Percentiles rank a stretch among this genome's conserved stretches.
Evolutionary conservation across 228 moss, liverwort and hornwort genomes (phyloP).

Genomic region (Sphagnum fallax): DNA sequence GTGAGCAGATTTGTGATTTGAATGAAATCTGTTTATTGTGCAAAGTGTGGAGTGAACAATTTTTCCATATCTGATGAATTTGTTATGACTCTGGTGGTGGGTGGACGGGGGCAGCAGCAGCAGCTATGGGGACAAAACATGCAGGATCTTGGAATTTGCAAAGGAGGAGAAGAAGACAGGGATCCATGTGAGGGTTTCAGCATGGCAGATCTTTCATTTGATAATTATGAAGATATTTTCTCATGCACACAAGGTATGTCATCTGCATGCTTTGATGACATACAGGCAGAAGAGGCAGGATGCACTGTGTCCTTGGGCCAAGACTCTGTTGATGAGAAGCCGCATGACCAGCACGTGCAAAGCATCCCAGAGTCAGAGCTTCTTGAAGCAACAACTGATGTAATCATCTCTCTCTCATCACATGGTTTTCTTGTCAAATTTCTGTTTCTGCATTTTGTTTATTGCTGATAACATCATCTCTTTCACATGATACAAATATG

Average conservation of each 20-base stretch:
- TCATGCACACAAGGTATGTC: slow-evolving; percentile 16
- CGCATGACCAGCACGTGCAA: slow-evolving; percentile 13
- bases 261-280: slow-evolving; percentile 27
- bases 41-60: too few species aligned
- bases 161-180: slow-evolving; percentile 25
- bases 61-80: too few species aligned
- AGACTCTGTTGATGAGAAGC: slow-evolving; percentile 3
- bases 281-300: slow-evolving; percentile 9
- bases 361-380: slow-evolving; percentile 38
- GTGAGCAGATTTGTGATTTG: too few species aligned
- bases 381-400: slow-evolving; percentile 20
- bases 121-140: slow-evolving; percentile 59
- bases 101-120: neutral
- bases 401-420: slow-evolving; percentile 2
- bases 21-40: too few species aligned
- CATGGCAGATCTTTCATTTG: slow-evolving; percentile 48
- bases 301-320: slow-evolving; percentile 28
- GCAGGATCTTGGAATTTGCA: slow-evolving; percentile 62
- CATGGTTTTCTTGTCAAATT: too few species aligned
- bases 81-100: too few species aligned
- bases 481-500: too few species aligned
- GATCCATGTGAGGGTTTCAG: slow-evolving; percentile 47
- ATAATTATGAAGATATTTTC: slow-evolving; percentile 57
- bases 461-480: too few species aligned
- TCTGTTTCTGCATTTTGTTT: too few species aligned